These are phyloP conservation scores for Dacryopinax primogenitus DNA, from an alignment of 768 basidiomycete genomes.

Conservation along the genomic window DNA sequence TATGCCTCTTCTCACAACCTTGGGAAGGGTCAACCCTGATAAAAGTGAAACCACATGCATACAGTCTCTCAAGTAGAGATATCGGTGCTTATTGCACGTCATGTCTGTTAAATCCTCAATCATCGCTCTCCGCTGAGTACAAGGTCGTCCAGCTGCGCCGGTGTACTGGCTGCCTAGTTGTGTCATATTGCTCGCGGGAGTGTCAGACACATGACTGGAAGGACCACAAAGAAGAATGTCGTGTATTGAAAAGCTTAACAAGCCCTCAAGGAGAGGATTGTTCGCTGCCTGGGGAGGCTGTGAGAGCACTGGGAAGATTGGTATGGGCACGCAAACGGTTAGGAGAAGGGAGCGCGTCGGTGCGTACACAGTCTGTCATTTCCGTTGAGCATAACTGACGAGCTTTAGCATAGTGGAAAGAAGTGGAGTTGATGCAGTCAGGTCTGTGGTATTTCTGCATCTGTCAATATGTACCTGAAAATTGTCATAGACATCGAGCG, in stretches of 20 bases:
- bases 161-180: conserved; percentile 56
- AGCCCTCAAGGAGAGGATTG: conserved; percentile 22
- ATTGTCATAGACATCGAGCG: conserved; percentile 38
- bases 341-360: conserved; percentile 45
- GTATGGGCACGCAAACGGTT: conserved; percentile 50
- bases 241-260: conserved; percentile 40
- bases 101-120: conserved; percentile 32
- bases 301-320: conserved; percentile 65
- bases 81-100: conserved; percentile 55
- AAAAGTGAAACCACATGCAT: conserved; percentile 45
- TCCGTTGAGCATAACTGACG: neutral
- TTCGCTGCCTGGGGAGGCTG: conserved; percentile 57
- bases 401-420: conserved; percentile 34
- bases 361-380: conserved; percentile 25
- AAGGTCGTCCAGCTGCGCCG: conserved; percentile 38
- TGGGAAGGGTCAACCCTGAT: conserved; percentile 46
- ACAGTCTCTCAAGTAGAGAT: conserved; percentile 50
- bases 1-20: neutral
- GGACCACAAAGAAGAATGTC: conserved; percentile 67
- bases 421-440: conserved; percentile 60
- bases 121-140: conserved; percentile 27
- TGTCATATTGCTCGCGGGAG: conserved; percentile 66
- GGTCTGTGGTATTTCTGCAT: conserved; percentile 38
- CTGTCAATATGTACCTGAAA: conserved; percentile 1
- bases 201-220: conserved; percentile 68